Conservation (phyloP, 495 filamentous ascomycete genomes). For the Aspergillus sclerotioniger region DNA sequence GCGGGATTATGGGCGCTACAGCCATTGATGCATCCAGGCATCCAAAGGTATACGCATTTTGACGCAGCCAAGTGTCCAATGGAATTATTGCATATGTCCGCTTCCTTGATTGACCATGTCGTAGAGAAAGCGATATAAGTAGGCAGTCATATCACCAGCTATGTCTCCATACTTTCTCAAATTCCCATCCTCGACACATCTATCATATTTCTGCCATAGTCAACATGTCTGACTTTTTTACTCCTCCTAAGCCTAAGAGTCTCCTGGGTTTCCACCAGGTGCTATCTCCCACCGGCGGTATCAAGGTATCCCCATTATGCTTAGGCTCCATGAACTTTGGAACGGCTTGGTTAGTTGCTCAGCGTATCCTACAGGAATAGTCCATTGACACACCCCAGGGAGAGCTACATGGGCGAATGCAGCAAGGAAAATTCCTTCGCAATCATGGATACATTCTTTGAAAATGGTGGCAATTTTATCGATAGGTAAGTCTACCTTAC, state of each 20-base stretch:
- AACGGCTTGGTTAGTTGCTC: conserved; percentile 1
- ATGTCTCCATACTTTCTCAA: background rate
- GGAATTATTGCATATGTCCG: too few species aligned
- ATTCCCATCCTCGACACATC: background rate
- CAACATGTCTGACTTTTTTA: conserved; percentile 14
- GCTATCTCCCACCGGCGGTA: conserved; percentile 11
- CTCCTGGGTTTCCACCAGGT: conserved; percentile 16
- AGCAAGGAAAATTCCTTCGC: conserved; percentile 12
- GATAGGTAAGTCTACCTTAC: conserved; percentile 11
- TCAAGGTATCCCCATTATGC: conserved; percentile 16
- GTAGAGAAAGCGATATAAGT: too few species aligned
- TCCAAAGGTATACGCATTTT: too few species aligned
- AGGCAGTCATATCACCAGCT: too few species aligned
- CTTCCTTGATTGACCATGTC: too few species aligned
- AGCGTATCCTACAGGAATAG: background rate
- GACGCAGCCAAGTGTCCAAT: too few species aligned
- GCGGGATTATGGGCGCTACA: too few species aligned
- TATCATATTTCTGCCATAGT: too few species aligned
- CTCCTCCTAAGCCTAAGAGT: conserved; percentile 13
- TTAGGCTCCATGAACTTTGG: conserved; percentile 16
- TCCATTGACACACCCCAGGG: background rate
- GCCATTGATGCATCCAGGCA: too few species aligned
- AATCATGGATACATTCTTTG: conserved; percentile 12
- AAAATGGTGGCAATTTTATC: conserved; percentile 16
- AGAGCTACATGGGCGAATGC: conserved; percentile 14